These are phyloP conservation scores for Schwanniomyces vanrijiae DNA, from an alignment of 805 yeast genomes.

Conservation along the genomic window DNA sequence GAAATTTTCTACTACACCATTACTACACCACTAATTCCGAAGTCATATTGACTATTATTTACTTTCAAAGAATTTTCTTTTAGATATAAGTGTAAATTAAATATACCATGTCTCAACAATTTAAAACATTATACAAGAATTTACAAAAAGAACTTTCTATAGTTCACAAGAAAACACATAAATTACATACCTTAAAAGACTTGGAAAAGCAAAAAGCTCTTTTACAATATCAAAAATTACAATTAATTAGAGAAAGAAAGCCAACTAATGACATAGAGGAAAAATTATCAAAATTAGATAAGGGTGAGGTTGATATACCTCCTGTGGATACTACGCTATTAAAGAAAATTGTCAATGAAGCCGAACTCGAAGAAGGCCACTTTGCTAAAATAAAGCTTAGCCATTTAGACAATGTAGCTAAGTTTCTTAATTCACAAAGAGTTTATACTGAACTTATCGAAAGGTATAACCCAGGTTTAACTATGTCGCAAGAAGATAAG, in stretches of 20 bases:
- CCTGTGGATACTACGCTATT: constrained; percentile 5
- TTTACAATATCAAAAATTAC: constrained; percentile 49
- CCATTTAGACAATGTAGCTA: constrained; percentile 58
- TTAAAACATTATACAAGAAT: constrained; percentile 15
- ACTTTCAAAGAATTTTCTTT: too few species aligned
- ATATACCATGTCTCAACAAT: background rate
- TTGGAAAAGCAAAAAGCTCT: constrained; percentile 46
- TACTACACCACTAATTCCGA: too few species aligned
- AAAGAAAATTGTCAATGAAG: constrained; percentile 7
- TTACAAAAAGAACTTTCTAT: constrained; percentile 41
- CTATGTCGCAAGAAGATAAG: constrained; percentile 74
- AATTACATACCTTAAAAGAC: constrained; percentile 39
- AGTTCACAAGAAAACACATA: constrained; percentile 34
- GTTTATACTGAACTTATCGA: constrained; percentile 76
- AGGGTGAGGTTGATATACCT: constrained; percentile 4
- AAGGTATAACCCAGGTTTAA: constrained; percentile 83
- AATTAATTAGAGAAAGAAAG: constrained; percentile 35
- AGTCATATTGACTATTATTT: too few species aligned
- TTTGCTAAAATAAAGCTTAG: constrained; percentile 12
- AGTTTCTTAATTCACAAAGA: constrained; percentile 70
- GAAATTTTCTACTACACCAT: background rate
- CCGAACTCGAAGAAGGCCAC: constrained; percentile 6
- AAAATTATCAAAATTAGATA: constrained; percentile 21
- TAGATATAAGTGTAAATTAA: too few species aligned
- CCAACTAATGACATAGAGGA: constrained; percentile 35